These are phyloP conservation scores for Epichloe gansuensis DNA, from an alignment of 2,329 filamentous ascomycete species.

Conservation along the genomic window DNA sequence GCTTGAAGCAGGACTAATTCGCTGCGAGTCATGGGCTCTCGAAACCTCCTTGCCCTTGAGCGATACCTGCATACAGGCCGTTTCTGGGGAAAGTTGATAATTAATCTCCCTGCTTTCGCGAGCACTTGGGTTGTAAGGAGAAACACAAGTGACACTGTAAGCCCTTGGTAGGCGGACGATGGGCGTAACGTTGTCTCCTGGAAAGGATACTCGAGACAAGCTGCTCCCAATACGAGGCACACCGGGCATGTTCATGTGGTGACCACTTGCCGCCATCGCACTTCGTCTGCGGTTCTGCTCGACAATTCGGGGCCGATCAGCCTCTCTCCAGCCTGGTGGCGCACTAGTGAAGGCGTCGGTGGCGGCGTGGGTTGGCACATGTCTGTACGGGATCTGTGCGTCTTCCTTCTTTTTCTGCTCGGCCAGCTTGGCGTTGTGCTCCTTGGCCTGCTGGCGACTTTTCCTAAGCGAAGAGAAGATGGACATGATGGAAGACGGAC, in stretches of 20 bases:
- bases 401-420: constrained; percentile 33
- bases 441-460: constrained; percentile 42
- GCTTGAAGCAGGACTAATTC: constrained; percentile 24
- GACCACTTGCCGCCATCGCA: constrained; percentile 30
- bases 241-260: constrained; percentile 25
- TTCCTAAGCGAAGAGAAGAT: constrained; percentile 41
- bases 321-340: constrained; percentile 35
- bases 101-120: constrained; percentile 18
- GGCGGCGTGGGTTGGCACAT: constrained; percentile 49
- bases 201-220: constrained; percentile 34
- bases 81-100: constrained; percentile 17
- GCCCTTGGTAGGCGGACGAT: constrained; percentile 26
- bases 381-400: constrained; percentile 35
- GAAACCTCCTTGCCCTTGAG: constrained; percentile 32
- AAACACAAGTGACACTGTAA: constrained; percentile 30
- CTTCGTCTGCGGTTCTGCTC: constrained; percentile 38
- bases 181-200: constrained; percentile 27
- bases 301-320: constrained; percentile 33
- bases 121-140: constrained; percentile 15
- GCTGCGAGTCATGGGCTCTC: constrained; percentile 20
- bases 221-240: constrained; percentile 34
- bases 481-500: constrained; percentile 32
- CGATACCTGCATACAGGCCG: constrained; percentile 14
- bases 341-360: constrained; percentile 42
- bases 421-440: constrained; percentile 34